Base-by-base conservation (phyloP, 148 eudicot species). In the Persicaria tinctoria region DNA sequence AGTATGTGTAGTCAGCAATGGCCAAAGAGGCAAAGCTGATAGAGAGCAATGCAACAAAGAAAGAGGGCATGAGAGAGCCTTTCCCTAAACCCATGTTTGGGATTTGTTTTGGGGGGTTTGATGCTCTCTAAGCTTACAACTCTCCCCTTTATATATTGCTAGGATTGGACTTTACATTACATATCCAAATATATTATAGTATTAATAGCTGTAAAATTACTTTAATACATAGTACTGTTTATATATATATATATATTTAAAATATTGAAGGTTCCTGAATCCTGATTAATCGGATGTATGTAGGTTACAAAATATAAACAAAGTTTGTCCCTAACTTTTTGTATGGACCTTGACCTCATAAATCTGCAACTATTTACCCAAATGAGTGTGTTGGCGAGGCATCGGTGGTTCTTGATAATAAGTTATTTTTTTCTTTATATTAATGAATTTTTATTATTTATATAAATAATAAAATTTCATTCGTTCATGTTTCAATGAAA, bases 21-120 rank as follows among this genome's bases (percentile, higher is more conserved):
- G 85, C 64, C 32, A 75, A 13, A 56, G 73, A 69, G 20, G 88
- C 82, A 74, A 86, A 72, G 74, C 79, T 73, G 3, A 84, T 44
- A 6, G 91, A 79, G 49, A 88, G 57, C 0, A 84, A 5, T 44
- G 79, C 84, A 79, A 86, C 80, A 18, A 84, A 41, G 18, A 86
- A 79, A 75, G 87, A 78, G 76, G 80, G 75, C 11, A 81, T 0
- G 48, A 86, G 76, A 78, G 87, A 72, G 70, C 71, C 72, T 62
- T 46, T 77, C n/a, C 66, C 55, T 70, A 18, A 78, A 49, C 82
- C 78, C 76, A 73, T 75, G 51, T 72, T 77, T 77, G 8, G 6
- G 23, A 0, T 0, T 12, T 57, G 73, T 38, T 46, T 49, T 23
- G 23, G 23, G 23, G 75, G 75, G 80, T 11, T 32, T 50, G 70